Conservation (phyloP, 73 alveolate genomes). For the Paraurostyla sp. region DNA sequence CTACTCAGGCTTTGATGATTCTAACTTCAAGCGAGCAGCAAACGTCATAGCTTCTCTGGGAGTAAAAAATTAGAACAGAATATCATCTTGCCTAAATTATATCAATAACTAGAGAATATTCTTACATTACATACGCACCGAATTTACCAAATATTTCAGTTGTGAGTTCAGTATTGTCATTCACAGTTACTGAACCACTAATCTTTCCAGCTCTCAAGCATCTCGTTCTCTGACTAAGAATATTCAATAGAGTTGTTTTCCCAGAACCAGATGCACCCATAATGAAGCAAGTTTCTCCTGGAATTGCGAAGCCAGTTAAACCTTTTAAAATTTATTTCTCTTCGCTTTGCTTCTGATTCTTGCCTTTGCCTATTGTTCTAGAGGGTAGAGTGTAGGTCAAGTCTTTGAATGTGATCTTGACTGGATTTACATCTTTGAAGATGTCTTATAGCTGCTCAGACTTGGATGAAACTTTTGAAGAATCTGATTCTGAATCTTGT, state of each 20-base stretch:
- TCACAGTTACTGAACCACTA: constrained; percentile 28
- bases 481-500: not conserved
- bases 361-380: too few species aligned
- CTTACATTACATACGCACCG: constrained; percentile 71
- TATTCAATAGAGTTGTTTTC: constrained; percentile 79
- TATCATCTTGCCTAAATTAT: constrained; percentile 85
- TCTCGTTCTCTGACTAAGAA: constrained; percentile 50
- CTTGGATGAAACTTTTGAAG: not conserved
- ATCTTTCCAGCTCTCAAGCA: constrained; percentile 20
- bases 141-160: constrained; percentile 32
- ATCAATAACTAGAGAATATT: too few species aligned
- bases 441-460: not conserved
- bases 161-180: constrained; percentile 13
- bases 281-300: constrained; percentile 47
- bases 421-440: not conserved
- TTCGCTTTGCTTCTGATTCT: not conserved
- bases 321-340: constrained; percentile 48
- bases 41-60: constrained; percentile 72
- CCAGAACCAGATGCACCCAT: constrained; percentile 90
- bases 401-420: not conserved
- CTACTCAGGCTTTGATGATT: constrained; percentile 7
- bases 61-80: constrained; percentile 60
- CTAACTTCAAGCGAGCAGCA: constrained; percentile 66
- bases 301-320: constrained; percentile 56
- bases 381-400: not conserved